These are phyloP conservation scores for Bipolaris sorokiniana DNA, from an alignment of 2,329 filamentous ascomycete species.

Conservation along the genomic window DNA sequence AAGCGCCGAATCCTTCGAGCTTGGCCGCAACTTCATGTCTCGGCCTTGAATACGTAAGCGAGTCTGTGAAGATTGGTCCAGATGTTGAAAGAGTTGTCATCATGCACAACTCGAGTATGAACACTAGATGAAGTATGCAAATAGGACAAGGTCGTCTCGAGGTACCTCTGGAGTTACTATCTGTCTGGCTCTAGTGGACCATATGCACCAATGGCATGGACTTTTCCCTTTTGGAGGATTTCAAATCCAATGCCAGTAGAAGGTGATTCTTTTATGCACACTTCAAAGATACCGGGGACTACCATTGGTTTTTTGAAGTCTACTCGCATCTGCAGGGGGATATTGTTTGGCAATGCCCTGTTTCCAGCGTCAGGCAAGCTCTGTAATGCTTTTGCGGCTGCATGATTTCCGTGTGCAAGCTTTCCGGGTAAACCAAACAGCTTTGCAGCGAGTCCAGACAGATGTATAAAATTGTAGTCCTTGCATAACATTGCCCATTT, in stretches of 20 bases:
- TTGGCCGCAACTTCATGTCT: background rate
- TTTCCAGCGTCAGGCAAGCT: background rate
- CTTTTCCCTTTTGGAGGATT: conserved; percentile 1
- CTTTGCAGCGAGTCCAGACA: conserved; percentile 7
- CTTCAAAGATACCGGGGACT: conserved; percentile 4
- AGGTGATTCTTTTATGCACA: background rate
- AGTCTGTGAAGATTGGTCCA: background rate
- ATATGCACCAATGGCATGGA: conserved; percentile 1
- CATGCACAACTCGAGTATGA: too few relatives aligned
- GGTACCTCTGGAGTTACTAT: background rate
- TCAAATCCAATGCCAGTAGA: background rate
- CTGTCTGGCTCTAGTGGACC: background rate
- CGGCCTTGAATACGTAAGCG: background rate
- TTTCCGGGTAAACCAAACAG: conserved; percentile 9
- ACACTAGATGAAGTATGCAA: background rate
- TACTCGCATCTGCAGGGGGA: conserved; percentile 7
- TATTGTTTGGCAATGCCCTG: background rate
- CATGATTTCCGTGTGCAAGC: conserved; percentile 14
- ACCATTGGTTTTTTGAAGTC: conserved; percentile 9
- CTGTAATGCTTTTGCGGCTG: conserved; percentile 6
- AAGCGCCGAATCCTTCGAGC: conserved; percentile 5
- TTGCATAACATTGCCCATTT: conserved; percentile 14
- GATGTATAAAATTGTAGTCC: conserved; percentile 15
- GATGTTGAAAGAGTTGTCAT: background rate
- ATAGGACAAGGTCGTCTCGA: background rate